Conservation (phyloP, 768 basidiomycete species). For the Termitomyces sp. region DNA sequence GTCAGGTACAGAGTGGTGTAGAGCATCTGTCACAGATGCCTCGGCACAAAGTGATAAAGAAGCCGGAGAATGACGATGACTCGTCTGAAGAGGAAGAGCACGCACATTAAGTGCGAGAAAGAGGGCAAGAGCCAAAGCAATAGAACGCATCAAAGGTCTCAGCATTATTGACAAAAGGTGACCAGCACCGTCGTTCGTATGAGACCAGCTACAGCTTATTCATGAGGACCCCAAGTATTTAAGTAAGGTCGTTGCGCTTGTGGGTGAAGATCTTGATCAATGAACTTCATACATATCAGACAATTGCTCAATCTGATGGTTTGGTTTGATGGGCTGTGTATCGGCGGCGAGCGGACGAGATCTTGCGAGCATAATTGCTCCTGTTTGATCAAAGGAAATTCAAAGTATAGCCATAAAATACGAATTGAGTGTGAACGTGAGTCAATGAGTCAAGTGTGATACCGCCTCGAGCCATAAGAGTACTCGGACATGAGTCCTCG, state of each 20-base stretch:
- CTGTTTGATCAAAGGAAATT: no score
- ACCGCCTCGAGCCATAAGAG: no score
- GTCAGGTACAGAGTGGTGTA: neutral
- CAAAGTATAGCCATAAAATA: no score
- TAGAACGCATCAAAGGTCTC: neutral
- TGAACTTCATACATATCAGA: neutral
- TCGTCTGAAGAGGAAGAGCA: neutral
- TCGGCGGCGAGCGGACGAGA: neutral
- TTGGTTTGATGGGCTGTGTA: neutral
- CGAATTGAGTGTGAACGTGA: no score
- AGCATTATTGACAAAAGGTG: neutral
- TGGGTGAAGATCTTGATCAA: neutral
- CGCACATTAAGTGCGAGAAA: neutral
- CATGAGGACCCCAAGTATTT: neutral
- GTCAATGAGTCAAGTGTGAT: no score
- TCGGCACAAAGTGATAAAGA: neutral
- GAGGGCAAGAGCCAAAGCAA: neutral
- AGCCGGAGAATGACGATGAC: neutral
- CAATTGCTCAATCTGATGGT: neutral
- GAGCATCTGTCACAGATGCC: neutral
- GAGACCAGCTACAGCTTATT: neutral
- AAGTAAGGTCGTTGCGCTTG: neutral
- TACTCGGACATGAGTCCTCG: no score
- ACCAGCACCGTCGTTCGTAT: neutral
- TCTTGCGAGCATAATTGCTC: no score